A percentile compares a stretch with the other conserved stretches of the same genome.
Conservation (phyloP, 345 rosid genomes). For the Mangifera indica region DNA sequence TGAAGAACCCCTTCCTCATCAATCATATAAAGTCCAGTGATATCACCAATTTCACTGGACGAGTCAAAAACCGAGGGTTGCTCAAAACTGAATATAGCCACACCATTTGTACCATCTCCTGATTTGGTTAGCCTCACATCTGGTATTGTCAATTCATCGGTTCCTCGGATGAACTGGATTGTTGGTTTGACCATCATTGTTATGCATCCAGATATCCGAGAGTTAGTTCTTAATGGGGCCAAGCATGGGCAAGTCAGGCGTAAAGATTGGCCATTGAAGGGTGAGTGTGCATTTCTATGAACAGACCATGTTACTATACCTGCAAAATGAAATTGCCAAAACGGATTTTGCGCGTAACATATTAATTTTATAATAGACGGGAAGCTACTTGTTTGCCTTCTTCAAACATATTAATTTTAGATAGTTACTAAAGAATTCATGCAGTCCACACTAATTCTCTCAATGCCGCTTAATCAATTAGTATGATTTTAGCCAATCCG, state of each 20-base stretch:
- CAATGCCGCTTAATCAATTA: too few species aligned
- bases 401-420: not conserved
- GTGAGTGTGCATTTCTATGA: slow-evolving; percentile 37
- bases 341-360: not conserved
- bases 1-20: slow-evolving; percentile 95
- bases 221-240: slow-evolving; percentile 23
- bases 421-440: too few species aligned
- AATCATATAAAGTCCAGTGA: slow-evolving; percentile 93
- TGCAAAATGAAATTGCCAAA: slow-evolving; percentile 21
- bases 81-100: slow-evolving; percentile 75
- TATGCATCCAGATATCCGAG: slow-evolving; percentile 22
- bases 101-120: slow-evolving; percentile 77
- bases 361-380: not conserved
- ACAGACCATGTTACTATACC: slow-evolving; percentile 44
- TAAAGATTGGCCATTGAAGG: slow-evolving; percentile 51
- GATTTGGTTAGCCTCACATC: slow-evolving; percentile 86
- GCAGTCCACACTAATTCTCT: too few species aligned
- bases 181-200: slow-evolving; percentile 73
- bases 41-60: slow-evolving; percentile 82
- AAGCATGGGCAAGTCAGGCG: slow-evolving; percentile 20
- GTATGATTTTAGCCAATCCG: too few species aligned
- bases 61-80: slow-evolving; percentile 93
- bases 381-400: not conserved
- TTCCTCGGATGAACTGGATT: slow-evolving; percentile 88
- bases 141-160: slow-evolving; percentile 81